Percentiles rank a stretch among this genome's conserved stretches.
phyloP scores from a whole-genome alignment of 768 basidiomycete species.

The Brasilioporus rufonigricans region DNA sequence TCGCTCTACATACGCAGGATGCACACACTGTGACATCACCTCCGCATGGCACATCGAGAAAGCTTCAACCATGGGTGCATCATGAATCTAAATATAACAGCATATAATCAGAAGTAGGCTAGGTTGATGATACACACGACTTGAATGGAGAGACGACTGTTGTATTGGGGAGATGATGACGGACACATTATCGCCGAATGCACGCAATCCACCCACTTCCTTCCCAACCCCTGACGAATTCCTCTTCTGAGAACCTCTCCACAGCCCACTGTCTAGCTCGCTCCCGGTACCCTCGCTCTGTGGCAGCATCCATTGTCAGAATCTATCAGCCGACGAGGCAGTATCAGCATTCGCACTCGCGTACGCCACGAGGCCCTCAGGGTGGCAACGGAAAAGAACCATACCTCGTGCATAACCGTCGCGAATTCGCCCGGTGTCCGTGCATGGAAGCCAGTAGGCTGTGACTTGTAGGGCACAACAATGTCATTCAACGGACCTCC shows the following conservation, averaged over 20 bases:
- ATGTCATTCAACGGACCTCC: slow-evolving; percentile 93
- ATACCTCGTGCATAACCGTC: slow-evolving; percentile 55
- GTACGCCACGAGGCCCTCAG: not conserved
- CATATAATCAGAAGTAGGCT: not conserved
- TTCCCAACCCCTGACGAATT: slow-evolving; percentile 78
- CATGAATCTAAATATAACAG: not conserved
- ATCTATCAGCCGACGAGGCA: slow-evolving; percentile 15
- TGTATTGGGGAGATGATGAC: too few relatives aligned
- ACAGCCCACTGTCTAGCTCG: slow-evolving; percentile 72
- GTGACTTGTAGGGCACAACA: slow-evolving; percentile 71
- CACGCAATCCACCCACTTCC: slow-evolving; percentile 54
- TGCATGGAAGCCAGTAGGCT: slow-evolving; percentile 85
- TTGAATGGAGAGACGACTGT: not conserved
- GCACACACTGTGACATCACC: not conserved
- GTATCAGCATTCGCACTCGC: slow-evolving; percentile 6
- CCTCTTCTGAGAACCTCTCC: slow-evolving; percentile 69
- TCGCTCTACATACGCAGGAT: not conserved
- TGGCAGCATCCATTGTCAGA: slow-evolving; percentile 51
- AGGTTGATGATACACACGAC: not conserved
- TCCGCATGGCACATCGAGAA: not conserved
- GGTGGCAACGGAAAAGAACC: not conserved
- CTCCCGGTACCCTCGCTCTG: slow-evolving; percentile 60
- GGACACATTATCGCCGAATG: slow-evolving; percentile 7
- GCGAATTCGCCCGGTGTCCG: slow-evolving; percentile 63
- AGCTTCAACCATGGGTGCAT: not conserved